These are phyloP conservation scores for Ogataea salicorniae DNA, from an alignment of 805 yeast genomes.

Conservation along the genomic window DNA sequence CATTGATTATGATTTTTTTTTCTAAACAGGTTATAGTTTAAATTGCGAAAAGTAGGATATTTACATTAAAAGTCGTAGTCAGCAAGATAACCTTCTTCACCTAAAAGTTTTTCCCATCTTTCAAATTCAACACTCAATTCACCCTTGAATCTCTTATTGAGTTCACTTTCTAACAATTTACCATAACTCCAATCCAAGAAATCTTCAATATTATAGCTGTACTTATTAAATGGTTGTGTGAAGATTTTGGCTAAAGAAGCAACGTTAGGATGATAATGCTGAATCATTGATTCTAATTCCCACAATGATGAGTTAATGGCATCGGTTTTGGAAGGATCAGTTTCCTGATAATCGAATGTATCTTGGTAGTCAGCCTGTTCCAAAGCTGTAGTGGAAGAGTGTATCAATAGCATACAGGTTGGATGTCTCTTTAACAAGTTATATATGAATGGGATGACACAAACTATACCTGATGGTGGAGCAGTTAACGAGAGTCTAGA, in stretches of 20 bases:
- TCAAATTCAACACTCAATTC: conserved; percentile 79
- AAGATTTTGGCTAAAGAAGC: conserved; percentile 87
- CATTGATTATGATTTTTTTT: too few relatives aligned
- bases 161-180: conserved; percentile 58
- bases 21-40: too few relatives aligned
- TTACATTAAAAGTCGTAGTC: conserved; percentile 13
- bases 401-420: conserved; percentile 85
- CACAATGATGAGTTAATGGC: conserved; percentile 86
- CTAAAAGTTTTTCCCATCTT: conserved; percentile 38
- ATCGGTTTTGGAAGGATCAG: conserved; percentile 70
- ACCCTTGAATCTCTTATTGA: conserved; percentile 57
- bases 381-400: conserved; percentile 36
- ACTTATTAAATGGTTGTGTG: conserved; percentile 84
- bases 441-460: conserved; percentile 85
- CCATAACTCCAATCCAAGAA: conserved; percentile 88
- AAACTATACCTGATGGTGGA: conserved; percentile 85
- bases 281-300: conserved; percentile 73
- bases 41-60: too few relatives aligned
- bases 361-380: conserved; percentile 43
- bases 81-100: conserved; percentile 21
- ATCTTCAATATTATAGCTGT: conserved; percentile 85
- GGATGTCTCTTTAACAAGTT: conserved; percentile 89
- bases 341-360: conserved; percentile 59
- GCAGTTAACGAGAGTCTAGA: conserved; percentile 70
- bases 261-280: conserved; percentile 93